phyloP scores from a whole-genome alignment of 345 rosid genomes.

The Gossypium sturtianum region DNA sequence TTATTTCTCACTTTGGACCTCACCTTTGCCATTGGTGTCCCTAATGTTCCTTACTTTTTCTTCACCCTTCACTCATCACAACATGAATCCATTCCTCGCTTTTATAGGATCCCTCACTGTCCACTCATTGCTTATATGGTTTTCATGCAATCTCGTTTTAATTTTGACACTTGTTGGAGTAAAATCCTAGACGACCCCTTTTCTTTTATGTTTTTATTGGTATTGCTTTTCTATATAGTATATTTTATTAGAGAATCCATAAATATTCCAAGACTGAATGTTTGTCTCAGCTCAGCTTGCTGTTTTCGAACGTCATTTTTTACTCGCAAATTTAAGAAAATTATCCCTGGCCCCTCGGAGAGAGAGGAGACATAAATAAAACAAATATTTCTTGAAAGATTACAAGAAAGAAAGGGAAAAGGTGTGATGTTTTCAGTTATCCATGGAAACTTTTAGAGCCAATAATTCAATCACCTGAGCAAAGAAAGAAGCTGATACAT shows the following conservation, averaged over 20 bases:
- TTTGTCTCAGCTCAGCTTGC: not conserved
- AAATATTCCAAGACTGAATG: not conserved
- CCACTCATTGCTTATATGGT: conserved; percentile 22
- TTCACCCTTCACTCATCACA: conserved; percentile 25
- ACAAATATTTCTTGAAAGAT: conserved; percentile 25
- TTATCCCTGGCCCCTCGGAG: not conserved
- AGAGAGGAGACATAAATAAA: not conserved
- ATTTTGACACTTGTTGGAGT: conserved; percentile 18
- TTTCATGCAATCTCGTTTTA: conserved; percentile 29
- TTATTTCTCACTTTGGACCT: conserved; percentile 36
- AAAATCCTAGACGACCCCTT: not conserved
- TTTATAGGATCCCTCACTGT: conserved; percentile 30
- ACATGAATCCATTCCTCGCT: conserved; percentile 28
- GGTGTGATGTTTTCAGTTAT: conserved; percentile 20
- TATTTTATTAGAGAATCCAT: not conserved
- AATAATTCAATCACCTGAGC: conserved; percentile 42
- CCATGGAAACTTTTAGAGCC: conserved; percentile 38
- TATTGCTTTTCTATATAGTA: not conserved
- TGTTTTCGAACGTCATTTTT: not conserved
- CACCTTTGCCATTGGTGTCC: conserved; percentile 20
- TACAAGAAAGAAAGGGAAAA: conserved; percentile 12
- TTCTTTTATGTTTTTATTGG: not conserved
- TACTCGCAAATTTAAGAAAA: not conserved
- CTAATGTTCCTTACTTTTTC: conserved; percentile 14
- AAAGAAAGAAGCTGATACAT: conserved; percentile 33